Base-by-base conservation (phyloP, 164 flowering plant genomes). In the Nymphaea colorata region DNA sequence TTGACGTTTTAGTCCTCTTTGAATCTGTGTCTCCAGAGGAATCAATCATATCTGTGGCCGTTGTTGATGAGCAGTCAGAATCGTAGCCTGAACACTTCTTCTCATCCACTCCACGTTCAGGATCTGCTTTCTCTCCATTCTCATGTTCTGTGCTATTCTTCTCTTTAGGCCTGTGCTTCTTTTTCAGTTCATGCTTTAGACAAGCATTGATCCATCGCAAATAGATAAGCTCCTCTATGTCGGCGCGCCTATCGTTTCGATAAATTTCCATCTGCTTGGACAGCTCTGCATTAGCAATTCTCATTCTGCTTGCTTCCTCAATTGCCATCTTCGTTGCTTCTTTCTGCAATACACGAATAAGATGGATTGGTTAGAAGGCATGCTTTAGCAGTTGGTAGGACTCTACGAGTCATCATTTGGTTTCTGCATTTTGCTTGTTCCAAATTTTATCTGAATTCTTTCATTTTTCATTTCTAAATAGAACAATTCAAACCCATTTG, bases 191-290 rank as follows among this genome's bases (percentile, higher is more conserved):
- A 25, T 82, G 85, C 73, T 80, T 83, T 64, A 87, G 75, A 77
- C 88, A 90, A 1, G 91, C 90, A 67, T 83, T 84, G 59, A 72
- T 72, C 90, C 87, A 83, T 64, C 85, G 68, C 41, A 87, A 69
- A 73, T 69, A 68, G 15, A 79, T 71, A 66, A 85, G 45, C 74
- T 90, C 91, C 44, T 77, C 73, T 2, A 64, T 68, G 61, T 84
- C 86, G 3, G 76, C 74, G 6, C 74, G 81, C 11, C 79, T 66
- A 0, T 82, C 90, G 57, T 79, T 77, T 59, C 70, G 75, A 7
- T 82, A 70, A 65, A 77, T 71, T 65, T 88, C 84, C 62, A 82
- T 59, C 65, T 87, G 87, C 36, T 70, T 68, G 17, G 62, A 43
- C n/a, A 86, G 65, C 42, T 66, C 64, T 3, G 60, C 64, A 14